phyloP scores from a whole-genome alignment of 306 rosid genomes.

The Vigna nakashimae region DNA sequence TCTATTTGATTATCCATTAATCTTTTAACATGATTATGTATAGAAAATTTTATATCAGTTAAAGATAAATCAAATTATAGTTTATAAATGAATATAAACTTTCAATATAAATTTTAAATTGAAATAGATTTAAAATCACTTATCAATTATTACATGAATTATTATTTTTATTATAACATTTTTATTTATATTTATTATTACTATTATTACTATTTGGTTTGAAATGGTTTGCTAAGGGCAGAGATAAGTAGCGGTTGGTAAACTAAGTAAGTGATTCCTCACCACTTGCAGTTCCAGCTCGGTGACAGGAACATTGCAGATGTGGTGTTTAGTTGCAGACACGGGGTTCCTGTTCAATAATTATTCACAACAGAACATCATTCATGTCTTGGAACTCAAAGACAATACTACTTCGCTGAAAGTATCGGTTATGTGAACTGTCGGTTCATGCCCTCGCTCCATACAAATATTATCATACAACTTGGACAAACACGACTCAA shows the following conservation, averaged over 20 bases:
- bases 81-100: no score
- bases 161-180: no score
- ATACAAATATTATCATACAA: no score
- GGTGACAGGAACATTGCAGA: conserved; percentile 13
- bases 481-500: no score
- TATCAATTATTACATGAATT: no score
- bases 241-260: background rate
- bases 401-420: background rate
- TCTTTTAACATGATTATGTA: fast-evolving
- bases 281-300: conserved; percentile 18
- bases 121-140: fast-evolving
- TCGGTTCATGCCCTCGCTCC: no score
- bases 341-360: background rate
- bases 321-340: background rate
- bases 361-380: background rate
- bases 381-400: background rate
- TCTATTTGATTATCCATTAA: fast-evolving
- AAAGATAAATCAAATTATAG: no score
- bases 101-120: no score
- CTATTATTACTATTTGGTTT: no score
- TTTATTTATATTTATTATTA: no score
- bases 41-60: fast-evolving
- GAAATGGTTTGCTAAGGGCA: no score
- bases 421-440: no score
- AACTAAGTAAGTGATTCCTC: background rate